Percentiles rank a stretch among this genome's conserved stretches.
These are phyloP conservation scores for Nakazawaea peltata DNA, from an alignment of 805 yeast genomes.

Conservation along the genomic window DNA sequence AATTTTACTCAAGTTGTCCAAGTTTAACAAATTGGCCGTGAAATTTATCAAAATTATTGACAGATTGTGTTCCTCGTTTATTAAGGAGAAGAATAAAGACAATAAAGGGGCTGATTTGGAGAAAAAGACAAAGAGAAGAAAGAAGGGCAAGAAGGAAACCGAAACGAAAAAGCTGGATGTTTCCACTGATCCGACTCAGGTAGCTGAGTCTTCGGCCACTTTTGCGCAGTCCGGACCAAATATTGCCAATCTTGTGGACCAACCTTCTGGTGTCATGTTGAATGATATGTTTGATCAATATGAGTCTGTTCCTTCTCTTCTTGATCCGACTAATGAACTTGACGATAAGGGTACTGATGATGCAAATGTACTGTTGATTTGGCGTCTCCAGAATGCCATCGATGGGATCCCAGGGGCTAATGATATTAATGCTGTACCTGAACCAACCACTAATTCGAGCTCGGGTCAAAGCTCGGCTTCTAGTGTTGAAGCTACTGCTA, in stretches of 20 bases:
- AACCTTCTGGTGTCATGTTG: neutral
- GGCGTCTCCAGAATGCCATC: neutral
- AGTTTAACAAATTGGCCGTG: conserved; percentile 36
- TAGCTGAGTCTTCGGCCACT: too few relatives aligned
- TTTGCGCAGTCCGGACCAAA: too few relatives aligned
- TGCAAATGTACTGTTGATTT: too few relatives aligned
- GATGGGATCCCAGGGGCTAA: too few relatives aligned
- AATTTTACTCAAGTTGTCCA: conserved; percentile 27
- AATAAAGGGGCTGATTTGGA: neutral
- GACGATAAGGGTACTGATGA: too few relatives aligned
- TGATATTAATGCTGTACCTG: neutral
- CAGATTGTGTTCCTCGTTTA: conserved; percentile 21
- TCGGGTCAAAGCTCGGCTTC: neutral
- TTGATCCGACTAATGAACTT: neutral
- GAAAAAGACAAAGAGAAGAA: neutral
- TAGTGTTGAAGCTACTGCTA: neutral
- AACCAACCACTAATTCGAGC: neutral
- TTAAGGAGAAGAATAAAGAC: neutral
- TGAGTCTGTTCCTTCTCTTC: neutral
- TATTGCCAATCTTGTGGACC: neutral
- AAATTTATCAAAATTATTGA: conserved; percentile 39
- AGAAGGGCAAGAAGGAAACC: neutral
- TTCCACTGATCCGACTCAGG: conserved; percentile 8
- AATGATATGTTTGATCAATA: neutral
- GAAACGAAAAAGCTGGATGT: conserved; percentile 13